A percentile compares a stretch with the other conserved stretches of the same genome.
These are phyloP conservation scores for Houttuynia cordata DNA, from an alignment of 164 flowering plant species.

Conservation along the genomic window DNA sequence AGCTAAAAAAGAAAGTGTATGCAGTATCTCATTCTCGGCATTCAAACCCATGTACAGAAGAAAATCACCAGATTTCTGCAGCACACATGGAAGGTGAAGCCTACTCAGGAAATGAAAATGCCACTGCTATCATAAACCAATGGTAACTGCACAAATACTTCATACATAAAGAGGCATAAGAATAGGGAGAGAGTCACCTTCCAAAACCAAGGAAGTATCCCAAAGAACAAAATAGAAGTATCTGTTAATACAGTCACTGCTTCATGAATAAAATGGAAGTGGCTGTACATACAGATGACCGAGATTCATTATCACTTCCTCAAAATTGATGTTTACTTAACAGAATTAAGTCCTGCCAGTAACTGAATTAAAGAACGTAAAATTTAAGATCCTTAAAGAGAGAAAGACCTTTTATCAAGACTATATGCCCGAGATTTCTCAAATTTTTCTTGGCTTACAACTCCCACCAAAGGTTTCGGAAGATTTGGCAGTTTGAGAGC, in stretches of 20 bases:
- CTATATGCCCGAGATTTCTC: conserved; percentile 79
- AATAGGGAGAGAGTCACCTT: conserved; percentile 23
- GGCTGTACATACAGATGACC: conserved; percentile 33
- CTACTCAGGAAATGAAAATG: background rate
- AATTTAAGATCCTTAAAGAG: background rate
- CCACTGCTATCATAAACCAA: background rate
- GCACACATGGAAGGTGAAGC: background rate
- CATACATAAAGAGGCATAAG: background rate
- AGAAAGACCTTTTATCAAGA: conserved; percentile 74
- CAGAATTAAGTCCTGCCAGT: too few species aligned
- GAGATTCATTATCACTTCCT: background rate
- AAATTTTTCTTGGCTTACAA: conserved; percentile 81
- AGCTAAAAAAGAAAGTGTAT: conserved; percentile 78
- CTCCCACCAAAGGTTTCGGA: conserved; percentile 69
- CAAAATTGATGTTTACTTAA: background rate
- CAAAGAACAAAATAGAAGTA: conserved; percentile 60
- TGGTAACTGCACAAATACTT: background rate
- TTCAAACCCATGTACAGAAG: conserved; percentile 42
- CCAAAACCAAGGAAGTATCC: conserved; percentile 97
- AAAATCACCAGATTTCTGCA: conserved; percentile 72
- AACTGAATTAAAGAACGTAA: too few species aligned
- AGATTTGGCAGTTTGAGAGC: conserved; percentile 67
- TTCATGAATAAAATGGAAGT: conserved; percentile 82
- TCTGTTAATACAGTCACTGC: conserved; percentile 68
- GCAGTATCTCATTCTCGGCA: conserved; percentile 74